phyloP scores from a whole-genome alignment of 805 yeast genomes.

The Ogataea philodendri region DNA sequence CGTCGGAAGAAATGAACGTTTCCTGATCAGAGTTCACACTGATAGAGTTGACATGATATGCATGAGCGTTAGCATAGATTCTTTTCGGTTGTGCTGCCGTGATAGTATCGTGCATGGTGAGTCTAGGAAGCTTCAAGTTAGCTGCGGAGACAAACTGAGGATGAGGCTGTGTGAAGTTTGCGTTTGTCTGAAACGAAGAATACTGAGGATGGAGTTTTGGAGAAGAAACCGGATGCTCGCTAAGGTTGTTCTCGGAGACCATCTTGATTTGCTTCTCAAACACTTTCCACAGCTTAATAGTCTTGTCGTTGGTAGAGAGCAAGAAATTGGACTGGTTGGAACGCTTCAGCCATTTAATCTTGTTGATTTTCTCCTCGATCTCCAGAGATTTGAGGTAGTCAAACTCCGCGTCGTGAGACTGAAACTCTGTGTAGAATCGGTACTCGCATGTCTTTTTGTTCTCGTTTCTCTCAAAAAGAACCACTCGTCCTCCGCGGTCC shows the following conservation, averaged over 20 bases:
- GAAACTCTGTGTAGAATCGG: constrained; percentile 94
- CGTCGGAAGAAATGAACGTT: constrained; percentile 90
- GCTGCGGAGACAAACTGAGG: constrained; percentile 27
- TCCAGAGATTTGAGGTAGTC: constrained; percentile 94
- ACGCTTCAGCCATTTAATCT: constrained; percentile 92
- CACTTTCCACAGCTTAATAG: constrained; percentile 97
- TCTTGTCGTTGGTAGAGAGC: constrained; percentile 91
- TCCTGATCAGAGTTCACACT: constrained; percentile 95
- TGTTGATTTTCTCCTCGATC: constrained; percentile 96
- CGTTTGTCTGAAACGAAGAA: constrained; percentile 28
- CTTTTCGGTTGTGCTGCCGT: constrained; percentile 93
- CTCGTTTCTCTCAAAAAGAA: constrained; percentile 85
- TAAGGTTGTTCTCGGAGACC: constrained; percentile 86
- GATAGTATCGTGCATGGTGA: constrained; percentile 91
- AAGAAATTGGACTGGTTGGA: constrained; percentile 88
- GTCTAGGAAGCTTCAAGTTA: constrained; percentile 73
- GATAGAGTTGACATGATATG: constrained; percentile 95
- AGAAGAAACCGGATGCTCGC: constrained; percentile 36
- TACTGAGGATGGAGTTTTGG: constrained; percentile 25
- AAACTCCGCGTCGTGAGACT: constrained; percentile 97
- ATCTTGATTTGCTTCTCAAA: constrained; percentile 88
- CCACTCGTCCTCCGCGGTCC: constrained; percentile 98
- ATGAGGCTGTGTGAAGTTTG: constrained; percentile 22
- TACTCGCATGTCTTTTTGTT: constrained; percentile 82
- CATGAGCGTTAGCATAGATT: constrained; percentile 93